Evolutionary conservation across 257 asterid genomes (phyloP), one percentile per base, ranked within the genome.

Genomic region (Nicotiana otophora): DNA sequence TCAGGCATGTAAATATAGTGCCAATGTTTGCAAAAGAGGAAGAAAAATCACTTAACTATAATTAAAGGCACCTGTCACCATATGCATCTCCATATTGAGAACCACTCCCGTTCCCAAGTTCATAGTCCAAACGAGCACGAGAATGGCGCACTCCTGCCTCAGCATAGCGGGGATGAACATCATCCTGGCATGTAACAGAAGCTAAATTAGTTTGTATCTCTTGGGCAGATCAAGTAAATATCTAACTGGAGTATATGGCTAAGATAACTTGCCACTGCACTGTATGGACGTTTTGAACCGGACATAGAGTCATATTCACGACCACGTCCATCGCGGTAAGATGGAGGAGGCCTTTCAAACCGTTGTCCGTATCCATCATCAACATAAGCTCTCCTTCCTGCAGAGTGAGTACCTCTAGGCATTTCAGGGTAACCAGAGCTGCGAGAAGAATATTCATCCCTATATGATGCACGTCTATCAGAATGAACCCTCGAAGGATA

Each of bases 111-210:
- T 91, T 87, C 69, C 91, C 90, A 83, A 83, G 65, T 68, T 94
- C 98, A 84, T 94, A 96, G 83, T 95, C 98, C 83, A 93, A 75
- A 81, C 96, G 97, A 82, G 98, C 92, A 86, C 98, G 97, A 79
- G 97, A 90, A 82, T 89, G 96, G 83, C 98, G 97, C 81, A 86
- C 89, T 70, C 97, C 97, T 23, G 93, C 53, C 77, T 96, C 99
- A 39, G 89, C 48, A 85, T 92, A 96, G 61, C 95, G 98, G 19
- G 95, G 94, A 86, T 98, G 97, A 80, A 83, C 91, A 61, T 93
- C 97, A 77, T 94, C 98, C 98, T 96, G 67, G 58, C 85, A 48
- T 55, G 86, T 30, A 84, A 16, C 54, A 81, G 81, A 84, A 62
- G 83, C 63, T 65, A 83, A 64, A 36, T 53, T 9, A 85, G 77